A percentile compares a stretch with the other conserved stretches of the same genome.
phyloP scores from a whole-genome alignment of 192 early-diverging fungal species.

The Diversispora eburnea region DNA sequence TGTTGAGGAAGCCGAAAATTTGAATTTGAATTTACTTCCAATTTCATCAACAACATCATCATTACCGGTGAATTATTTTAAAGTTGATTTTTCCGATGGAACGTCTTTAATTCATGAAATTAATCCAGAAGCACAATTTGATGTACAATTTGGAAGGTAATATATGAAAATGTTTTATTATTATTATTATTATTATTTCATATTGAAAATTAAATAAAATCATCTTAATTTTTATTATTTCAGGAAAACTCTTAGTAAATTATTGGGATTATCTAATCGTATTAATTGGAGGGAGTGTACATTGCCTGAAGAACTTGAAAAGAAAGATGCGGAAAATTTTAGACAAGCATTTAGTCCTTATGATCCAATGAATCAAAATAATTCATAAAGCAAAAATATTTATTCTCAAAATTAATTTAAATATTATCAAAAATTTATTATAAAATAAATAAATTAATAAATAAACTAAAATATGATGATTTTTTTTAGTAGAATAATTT shows the following conservation, averaged over 20 bases:
- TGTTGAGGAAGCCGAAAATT: conserved; percentile 38
- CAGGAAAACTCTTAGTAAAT: conserved; percentile 59
- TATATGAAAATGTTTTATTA: background rate
- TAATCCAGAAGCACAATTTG: conserved; percentile 48
- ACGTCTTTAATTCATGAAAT: conserved; percentile 44
- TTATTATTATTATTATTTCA: background rate
- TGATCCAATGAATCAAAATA: background rate
- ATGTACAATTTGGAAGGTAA: conserved; percentile 76
- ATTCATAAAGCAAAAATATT: too few relatives aligned
- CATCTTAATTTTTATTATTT: background rate
- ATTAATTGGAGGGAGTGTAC: conserved; percentile 79
- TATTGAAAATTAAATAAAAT: background rate
- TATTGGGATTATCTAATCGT: conserved; percentile 64
- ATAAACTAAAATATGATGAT: too few relatives aligned
- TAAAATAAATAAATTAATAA: too few relatives aligned
- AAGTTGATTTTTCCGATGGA: conserved; percentile 55
- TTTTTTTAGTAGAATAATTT: too few relatives aligned
- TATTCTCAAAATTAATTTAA: too few relatives aligned
- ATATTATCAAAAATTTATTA: too few relatives aligned
- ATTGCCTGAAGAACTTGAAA: conserved; percentile 7
- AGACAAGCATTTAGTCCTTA: conserved; percentile 1
- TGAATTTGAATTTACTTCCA: conserved; percentile 1
- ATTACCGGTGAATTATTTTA: conserved; percentile 39
- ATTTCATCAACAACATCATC: background rate
- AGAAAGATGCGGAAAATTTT: conserved; percentile 6